Evolutionary conservation across 306 rosid genomes (phyloP).

Genomic region (Boehmeria nivea): DNA sequence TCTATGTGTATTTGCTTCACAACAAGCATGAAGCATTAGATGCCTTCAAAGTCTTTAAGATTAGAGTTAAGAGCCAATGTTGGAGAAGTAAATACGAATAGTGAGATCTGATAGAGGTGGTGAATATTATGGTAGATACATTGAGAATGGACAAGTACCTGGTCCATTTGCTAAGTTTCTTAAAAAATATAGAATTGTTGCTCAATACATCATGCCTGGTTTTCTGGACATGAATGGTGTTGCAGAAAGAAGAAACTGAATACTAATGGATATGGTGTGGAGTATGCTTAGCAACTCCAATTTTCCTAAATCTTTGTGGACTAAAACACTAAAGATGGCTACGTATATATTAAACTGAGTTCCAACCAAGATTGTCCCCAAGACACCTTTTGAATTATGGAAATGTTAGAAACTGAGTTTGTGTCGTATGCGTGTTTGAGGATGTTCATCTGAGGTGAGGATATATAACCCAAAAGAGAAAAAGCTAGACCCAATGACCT

Average conservation of each 20-base stretch:
- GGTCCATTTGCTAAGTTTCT: too few species aligned
- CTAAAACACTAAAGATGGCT: not conserved
- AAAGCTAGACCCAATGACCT: not conserved
- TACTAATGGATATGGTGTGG: not conserved
- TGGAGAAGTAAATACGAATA: not conserved
- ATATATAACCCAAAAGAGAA: not conserved
- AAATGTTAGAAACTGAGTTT: slow-evolving; percentile 9
- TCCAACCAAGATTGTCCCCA: slow-evolving; percentile 1
- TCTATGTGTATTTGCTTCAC: not conserved
- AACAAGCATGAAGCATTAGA: not conserved
- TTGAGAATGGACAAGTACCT: too few species aligned
- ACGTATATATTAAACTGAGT: slow-evolving; percentile 5
- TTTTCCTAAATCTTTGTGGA: too few species aligned
- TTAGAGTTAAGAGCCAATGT: not conserved
- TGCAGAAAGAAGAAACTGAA: not conserved
- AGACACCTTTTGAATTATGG: not conserved
- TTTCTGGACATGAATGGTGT: too few species aligned
- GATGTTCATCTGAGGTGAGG: not conserved
- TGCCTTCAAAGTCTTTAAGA: not conserved
- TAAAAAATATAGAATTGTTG: too few species aligned
- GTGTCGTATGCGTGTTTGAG: not conserved
- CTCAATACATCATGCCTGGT: too few species aligned
- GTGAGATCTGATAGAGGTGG: too few species aligned
- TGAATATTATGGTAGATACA: too few species aligned
- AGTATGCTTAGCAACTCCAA: too few species aligned